Base-by-base conservation (phyloP, 1,139 yeast species). In the Geotrichum siamense region DNA sequence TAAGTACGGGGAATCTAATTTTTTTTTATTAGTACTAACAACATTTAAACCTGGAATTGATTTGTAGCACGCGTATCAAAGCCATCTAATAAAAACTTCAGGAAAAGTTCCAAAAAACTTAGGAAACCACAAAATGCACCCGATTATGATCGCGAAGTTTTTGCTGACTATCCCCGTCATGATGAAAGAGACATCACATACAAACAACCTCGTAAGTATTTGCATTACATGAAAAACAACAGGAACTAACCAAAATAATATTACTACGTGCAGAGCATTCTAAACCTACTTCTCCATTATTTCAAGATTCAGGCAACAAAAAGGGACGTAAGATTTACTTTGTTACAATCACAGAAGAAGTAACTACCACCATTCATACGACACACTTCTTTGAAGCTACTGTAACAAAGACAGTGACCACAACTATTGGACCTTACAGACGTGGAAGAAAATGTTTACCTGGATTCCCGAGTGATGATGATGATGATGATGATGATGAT, bases 241-340 rank as follows among this genome's bases (percentile, higher is more conserved):
- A 8, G 27, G 27, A 25, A 25, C 27, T n/a, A n/a, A n/a, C n/a
- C n/a, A n/a, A n/a, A n/a, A 13, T 28, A 28, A 6, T 28, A 28
- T 6, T 13, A 5, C n/a, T 30, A 30, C 28, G 8, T 6, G 28
- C 15, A 29, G 41, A n/a, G n/a, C n/a, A n/a, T 13, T 30, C 42
- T 13, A 19, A 38, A 32, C 38, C 42, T 31, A 16, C 42, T 16
- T 22, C 16, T 13, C 29, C 31, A n/a, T 13, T 30, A 13, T 10
- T 26, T 13, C 38, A 15, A 16, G 21, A 27, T 22, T 16, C 3
- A 3, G 35, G 35, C 29, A 32, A 35, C n/a, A 28, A 22, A 20
- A 20, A 20, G 9, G 29, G 17, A 5, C 20, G 41, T 69, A 80
- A 12, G 16, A 33, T 16, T 9, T 6, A 19, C 6, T 19, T 20